Base-by-base conservation (phyloP, 371 early-diverging fungal species). In the Saksenaea vasiformis region DNA sequence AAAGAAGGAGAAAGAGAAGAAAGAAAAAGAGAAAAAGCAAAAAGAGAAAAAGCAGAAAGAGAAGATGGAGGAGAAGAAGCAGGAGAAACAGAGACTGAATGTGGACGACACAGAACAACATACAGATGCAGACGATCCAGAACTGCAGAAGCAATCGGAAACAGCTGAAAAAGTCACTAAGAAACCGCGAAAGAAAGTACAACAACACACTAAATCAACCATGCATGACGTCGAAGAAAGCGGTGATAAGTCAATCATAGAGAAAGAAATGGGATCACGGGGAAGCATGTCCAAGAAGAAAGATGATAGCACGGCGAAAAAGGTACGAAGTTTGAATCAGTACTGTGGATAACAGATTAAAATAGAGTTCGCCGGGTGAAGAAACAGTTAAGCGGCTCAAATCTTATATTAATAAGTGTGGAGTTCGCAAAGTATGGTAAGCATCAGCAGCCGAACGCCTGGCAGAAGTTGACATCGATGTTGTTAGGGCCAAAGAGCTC, bases 401-500 rank as follows among this genome's bases (percentile, higher is more conserved):
- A 22, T 62, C 60, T 1, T 82, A 74, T 19, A 67, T 82, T 14
- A 64, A 54, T 53, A 78, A 79, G 55, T 82, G 83, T 58, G 83
- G 83, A 28, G 73, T 79, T 19, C 71, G 77, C 39, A 81, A 81
- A 62, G 56, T 70, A 39, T 81, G 82, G 81, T 68, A 65, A 53
- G 62, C 58, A 17, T 1, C 13, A 35, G 0, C 31, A 31, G 7
- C 27, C 1, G 3, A 41, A 17, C 5, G 43, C 5, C 13, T 14
- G 14, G 1, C 5, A 14, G 17, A n/a, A 0, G 37, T 19, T 38
- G 5, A 36, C 31, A 44, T 14, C 31, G 1, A 38, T 34, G 22
- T 44, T 19, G 34, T 13, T 47, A 75, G 76, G 76, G 58, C 71
- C 3, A 72, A 65, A 36, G 77, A 82, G 60, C 34, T 79, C 15